A percentile compares a stretch with the other conserved stretches of the same genome.
Conservation (phyloP, 371 early-diverging fungal species). For the Conidiobolus incongruus region DNA sequence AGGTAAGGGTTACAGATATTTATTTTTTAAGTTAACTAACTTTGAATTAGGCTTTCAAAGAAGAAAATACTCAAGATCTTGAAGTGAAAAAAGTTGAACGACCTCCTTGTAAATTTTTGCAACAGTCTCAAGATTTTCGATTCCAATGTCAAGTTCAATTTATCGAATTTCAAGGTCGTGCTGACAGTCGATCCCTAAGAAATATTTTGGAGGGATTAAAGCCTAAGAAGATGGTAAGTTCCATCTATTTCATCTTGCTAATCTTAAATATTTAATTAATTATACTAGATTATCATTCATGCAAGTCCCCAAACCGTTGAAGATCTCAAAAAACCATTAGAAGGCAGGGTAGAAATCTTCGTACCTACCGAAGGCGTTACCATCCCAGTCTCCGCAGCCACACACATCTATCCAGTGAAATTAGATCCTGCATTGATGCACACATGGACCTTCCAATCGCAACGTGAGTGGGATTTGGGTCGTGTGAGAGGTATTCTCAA, state of each 20-base stretch:
- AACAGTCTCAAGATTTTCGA: slow-evolving; percentile 19
- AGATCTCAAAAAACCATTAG: slow-evolving; percentile 27
- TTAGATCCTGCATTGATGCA: too few relatives aligned
- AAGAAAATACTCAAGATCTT: slow-evolving; percentile 10
- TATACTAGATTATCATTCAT: slow-evolving; percentile 50
- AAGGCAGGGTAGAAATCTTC: slow-evolving; percentile 41
- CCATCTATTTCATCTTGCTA: neutral
- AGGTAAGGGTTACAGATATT: slow-evolving; percentile 8
- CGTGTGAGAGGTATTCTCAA: too few relatives aligned
- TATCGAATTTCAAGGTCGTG: slow-evolving; percentile 80
- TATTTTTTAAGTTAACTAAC: slow-evolving; percentile 19
- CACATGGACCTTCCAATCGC: too few relatives aligned
- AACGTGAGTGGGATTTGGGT: too few relatives aligned
- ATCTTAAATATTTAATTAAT: neutral
- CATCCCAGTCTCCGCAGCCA: slow-evolving; percentile 69
- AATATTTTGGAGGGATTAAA: slow-evolving; percentile 65
- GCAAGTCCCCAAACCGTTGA: slow-evolving; percentile 44
- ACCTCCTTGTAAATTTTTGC: slow-evolving; percentile 52
- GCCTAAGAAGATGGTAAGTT: slow-evolving; percentile 57
- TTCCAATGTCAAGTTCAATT: slow-evolving; percentile 49
- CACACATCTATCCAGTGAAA: slow-evolving; percentile 49
- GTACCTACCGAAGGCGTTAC: slow-evolving; percentile 57
- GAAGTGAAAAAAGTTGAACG: slow-evolving; percentile 11
- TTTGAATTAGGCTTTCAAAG: slow-evolving; percentile 14
- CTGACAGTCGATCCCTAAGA: slow-evolving; percentile 67